phyloP scores from a whole-genome alignment of 805 yeast genomes.

The Pichia eremophila region DNA sequence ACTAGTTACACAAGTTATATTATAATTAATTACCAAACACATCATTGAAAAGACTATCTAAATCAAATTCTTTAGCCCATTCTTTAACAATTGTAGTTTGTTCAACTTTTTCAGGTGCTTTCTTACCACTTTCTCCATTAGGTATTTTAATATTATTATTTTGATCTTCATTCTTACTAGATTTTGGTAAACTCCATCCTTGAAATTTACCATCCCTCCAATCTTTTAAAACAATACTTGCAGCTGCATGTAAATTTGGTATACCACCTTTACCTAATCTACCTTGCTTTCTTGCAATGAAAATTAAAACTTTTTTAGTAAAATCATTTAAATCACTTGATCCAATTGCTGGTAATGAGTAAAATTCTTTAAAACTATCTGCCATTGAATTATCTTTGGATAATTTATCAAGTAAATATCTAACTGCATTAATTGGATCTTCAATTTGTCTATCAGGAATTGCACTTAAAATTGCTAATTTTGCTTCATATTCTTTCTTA shows the following conservation, averaged over 20 bases:
- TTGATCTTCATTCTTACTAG: constrained; percentile 19
- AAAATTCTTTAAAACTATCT: constrained; percentile 60
- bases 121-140: constrained; percentile 25
- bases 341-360: constrained; percentile 74
- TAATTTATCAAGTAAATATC: constrained; percentile 65
- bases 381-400: constrained; percentile 70
- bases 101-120: constrained; percentile 40
- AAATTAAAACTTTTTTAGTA: constrained; percentile 79
- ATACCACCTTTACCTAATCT: constrained; percentile 88
- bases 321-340: constrained; percentile 64
- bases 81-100: constrained; percentile 72
- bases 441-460: constrained; percentile 75
- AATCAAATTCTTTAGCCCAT: constrained; percentile 92
- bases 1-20: no score
- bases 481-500: constrained; percentile 71
- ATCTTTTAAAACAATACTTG: constrained; percentile 72
- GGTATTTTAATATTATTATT: constrained; percentile 21
- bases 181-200: constrained; percentile 79
- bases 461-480: constrained; percentile 79
- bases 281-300: constrained; percentile 87
- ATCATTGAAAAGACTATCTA: constrained; percentile 65
- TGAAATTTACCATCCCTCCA: constrained; percentile 95
- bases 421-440: constrained; percentile 80
- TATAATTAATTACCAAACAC: constrained; percentile 16
- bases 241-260: constrained; percentile 83